phyloP scores from a whole-genome alignment of 2,329 filamentous ascomycete species.

The Epichloe gansuensis region DNA sequence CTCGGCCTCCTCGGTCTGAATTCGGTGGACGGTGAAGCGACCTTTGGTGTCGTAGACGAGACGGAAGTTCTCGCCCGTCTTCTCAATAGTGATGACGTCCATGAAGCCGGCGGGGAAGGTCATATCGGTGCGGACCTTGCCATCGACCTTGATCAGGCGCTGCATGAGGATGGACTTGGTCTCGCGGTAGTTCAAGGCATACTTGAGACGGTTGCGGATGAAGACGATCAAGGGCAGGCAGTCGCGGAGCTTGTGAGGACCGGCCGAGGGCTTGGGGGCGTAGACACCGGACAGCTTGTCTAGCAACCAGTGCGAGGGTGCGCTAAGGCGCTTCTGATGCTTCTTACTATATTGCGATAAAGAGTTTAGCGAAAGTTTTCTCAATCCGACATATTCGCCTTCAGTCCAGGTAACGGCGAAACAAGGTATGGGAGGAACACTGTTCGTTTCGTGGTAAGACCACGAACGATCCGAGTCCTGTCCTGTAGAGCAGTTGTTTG shows the following conservation, averaged over 20 bases:
- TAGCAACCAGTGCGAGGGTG: slow-evolving; percentile 98
- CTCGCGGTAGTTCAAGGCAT: slow-evolving; percentile 98
- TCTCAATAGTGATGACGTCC: slow-evolving; percentile 99
- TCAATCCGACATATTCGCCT: too few species aligned
- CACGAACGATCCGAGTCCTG: background rate
- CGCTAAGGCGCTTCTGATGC: slow-evolving; percentile 99
- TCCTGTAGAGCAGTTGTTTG: too few species aligned
- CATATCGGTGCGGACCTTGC: slow-evolving; percentile 97
- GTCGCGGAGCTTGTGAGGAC: slow-evolving; percentile 99
- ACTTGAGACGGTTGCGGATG: slow-evolving; percentile 95
- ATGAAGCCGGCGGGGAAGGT: slow-evolving; percentile 98
- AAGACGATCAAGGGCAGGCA: slow-evolving; percentile 99
- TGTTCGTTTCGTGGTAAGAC: too few species aligned
- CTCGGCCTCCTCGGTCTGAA: slow-evolving; percentile 95
- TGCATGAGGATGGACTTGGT: slow-evolving; percentile 98
- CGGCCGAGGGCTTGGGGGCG: slow-evolving; percentile 56
- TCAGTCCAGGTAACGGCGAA: too few species aligned
- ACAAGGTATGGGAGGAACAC: too few species aligned
- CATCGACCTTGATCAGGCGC: slow-evolving; percentile 98
- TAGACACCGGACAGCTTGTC: slow-evolving; percentile 97
- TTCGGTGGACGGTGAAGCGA: slow-evolving; percentile 99
- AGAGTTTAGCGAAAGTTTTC: slow-evolving; percentile 1
- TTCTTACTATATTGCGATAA: slow-evolving; percentile 59
- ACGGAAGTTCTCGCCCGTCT: slow-evolving; percentile 99
- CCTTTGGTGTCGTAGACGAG: slow-evolving; percentile 99